Percentiles rank a stretch among this genome's conserved stretches.
Evolutionary conservation across 495 filamentous ascomycete species (phyloP).

Genomic region (Hyaloscypha variabilis): DNA sequence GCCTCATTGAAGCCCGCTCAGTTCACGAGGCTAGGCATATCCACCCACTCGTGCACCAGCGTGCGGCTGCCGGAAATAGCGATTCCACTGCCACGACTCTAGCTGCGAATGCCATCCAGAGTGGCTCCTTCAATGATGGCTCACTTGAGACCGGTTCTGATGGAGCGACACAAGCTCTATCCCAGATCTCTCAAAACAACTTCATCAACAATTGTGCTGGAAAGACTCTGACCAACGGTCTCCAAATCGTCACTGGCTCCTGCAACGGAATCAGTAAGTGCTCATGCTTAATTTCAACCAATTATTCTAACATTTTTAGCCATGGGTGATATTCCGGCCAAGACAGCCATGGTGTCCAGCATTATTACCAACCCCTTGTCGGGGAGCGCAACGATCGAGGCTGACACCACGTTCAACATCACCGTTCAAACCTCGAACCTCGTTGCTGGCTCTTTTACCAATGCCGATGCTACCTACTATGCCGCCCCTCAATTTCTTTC

Average conservation of each 20-base stretch:
- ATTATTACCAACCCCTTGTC: constrained; percentile 59
- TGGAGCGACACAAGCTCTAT: constrained; percentile 26
- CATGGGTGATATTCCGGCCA: constrained; percentile 73
- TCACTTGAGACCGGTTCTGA: constrained; percentile 19
- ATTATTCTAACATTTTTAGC: constrained; percentile 27
- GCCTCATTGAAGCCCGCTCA: constrained; percentile 25
- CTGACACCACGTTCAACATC: constrained; percentile 59
- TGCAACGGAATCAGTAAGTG: constrained; percentile 73
- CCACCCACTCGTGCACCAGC: constrained; percentile 17
- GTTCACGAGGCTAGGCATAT: constrained; percentile 15
- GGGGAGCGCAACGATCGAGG: constrained; percentile 45
- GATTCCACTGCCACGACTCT: constrained; percentile 29
- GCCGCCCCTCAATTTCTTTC: constrained; percentile 65
- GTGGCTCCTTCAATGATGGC: constrained; percentile 31
- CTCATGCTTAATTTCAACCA: constrained; percentile 32
- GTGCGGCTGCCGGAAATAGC: neutral
- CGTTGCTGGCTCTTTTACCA: constrained; percentile 66
- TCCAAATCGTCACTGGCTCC: constrained; percentile 63
- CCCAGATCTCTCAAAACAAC: constrained; percentile 44
- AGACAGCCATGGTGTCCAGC: constrained; percentile 65
- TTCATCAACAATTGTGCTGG: constrained; percentile 74
- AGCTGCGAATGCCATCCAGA: constrained; percentile 27
- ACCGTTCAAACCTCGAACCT: constrained; percentile 62
- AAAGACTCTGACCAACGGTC: constrained; percentile 68
- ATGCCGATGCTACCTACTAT: constrained; percentile 67